A percentile compares a stretch with the other conserved stretches of the same genome.
Evolutionary conservation across 495 filamentous ascomycete genomes (phyloP).

Genomic region (Daldinia grandis): DNA sequence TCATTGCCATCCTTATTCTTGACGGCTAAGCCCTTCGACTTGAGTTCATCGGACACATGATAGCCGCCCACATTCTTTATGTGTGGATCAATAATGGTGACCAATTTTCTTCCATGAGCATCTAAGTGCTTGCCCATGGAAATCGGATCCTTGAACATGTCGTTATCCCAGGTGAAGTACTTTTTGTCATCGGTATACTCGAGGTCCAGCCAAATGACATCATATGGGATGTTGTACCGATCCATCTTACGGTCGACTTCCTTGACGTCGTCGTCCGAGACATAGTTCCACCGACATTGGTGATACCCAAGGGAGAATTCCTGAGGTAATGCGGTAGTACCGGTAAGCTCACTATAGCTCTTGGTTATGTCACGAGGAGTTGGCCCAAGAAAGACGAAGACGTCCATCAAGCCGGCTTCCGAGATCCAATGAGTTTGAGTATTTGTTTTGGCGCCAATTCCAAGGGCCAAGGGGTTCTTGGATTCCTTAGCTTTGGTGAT

Average conservation of each 20-base stretch:
- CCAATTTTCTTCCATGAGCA: slow-evolving; percentile 84
- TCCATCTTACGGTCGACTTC: slow-evolving; percentile 97
- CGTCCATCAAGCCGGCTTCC: slow-evolving; percentile 85
- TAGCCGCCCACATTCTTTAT: slow-evolving; percentile 92
- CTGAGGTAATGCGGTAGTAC: slow-evolving; percentile 89
- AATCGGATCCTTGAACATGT: slow-evolving; percentile 84
- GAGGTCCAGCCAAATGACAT: slow-evolving; percentile 98
- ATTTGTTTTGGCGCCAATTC: slow-evolving; percentile 69
- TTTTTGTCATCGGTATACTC: slow-evolving; percentile 96
- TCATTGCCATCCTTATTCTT: slow-evolving; percentile 88
- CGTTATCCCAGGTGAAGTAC: slow-evolving; percentile 95
- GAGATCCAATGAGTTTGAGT: slow-evolving; percentile 98
- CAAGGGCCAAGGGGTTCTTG: slow-evolving; percentile 79
- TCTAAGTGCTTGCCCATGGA: slow-evolving; percentile 89
- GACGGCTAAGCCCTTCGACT: slow-evolving; percentile 80
- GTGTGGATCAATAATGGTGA: slow-evolving; percentile 94
- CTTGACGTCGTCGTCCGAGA: slow-evolving; percentile 94
- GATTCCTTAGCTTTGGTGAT: slow-evolving; percentile 82
- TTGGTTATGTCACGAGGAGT: slow-evolving; percentile 80
- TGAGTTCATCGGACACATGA: slow-evolving; percentile 78
- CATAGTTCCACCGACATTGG: slow-evolving; percentile 98
- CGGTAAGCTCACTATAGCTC: slow-evolving; percentile 89
- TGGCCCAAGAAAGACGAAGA: slow-evolving; percentile 94
- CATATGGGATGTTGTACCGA: slow-evolving; percentile 92
- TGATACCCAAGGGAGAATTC: slow-evolving; percentile 93